Base-by-base conservation (phyloP, 441 rosid species). In the Populus hybrid region DNA sequence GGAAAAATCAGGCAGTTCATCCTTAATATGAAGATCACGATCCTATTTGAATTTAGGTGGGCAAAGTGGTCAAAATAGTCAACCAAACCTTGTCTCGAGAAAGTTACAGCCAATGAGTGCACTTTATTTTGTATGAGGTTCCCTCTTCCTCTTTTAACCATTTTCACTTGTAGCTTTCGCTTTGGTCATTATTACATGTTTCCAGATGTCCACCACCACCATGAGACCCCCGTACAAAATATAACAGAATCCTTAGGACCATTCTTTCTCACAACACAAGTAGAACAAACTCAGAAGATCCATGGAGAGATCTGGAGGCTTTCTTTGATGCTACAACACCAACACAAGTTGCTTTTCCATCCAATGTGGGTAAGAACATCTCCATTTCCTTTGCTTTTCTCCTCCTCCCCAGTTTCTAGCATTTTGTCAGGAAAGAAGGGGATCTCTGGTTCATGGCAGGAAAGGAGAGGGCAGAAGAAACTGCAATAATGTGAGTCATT, bases 51-150 rank as follows among this genome's bases (percentile, higher is more conserved):
- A 69, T 14, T 54, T 54, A 36, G 26, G n/a, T 35, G 20, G 68
- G 20, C 30, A 73, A 46, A 59, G 14, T 10, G 46, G 75, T 61
- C 78, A 80, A 80, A 75, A 72, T 34, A 69, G 72, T 80, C 78
- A 76, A 81, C 75, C 3, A 67, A 63, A 46, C 68, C 81, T 78
- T 74, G 34, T 76, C 54, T 74, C 74, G 46, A 30, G 67, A 85
- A 86, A 80, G 86, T 67, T 75, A 11, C 1, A 26, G 77, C 75
- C 69, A 76, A 74, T 79, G 83, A 73, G 74, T 74, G 79, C 89
- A 81, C 91, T 91, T 91, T 91, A 84, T 76, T 88, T 91, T 83
- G 91, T 82, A 86, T 50, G 76, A 71, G 70, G 74, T 91, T 88
- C 91, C 91, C 95, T 87, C 93, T 75, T 68, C 79, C 28, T 21